Evolutionary conservation across 148 eudicot genomes (phyloP), one percentile per base, ranked within the genome.

Genomic region (Drosera capensis): DNA sequence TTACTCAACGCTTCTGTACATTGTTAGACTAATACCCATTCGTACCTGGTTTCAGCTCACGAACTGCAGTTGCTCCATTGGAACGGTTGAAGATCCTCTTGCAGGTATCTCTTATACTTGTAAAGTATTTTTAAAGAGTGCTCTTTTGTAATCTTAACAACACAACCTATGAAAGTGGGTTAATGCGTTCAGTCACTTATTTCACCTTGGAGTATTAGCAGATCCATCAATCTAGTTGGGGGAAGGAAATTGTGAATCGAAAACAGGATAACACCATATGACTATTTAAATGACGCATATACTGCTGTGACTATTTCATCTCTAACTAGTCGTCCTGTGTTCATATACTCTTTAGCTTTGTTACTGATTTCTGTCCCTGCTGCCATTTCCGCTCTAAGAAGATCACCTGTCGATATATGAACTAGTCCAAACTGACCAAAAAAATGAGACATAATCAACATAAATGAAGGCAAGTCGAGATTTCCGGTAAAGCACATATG

Each of bases 321-420:
- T 11, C 95, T 93, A 40, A 90, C 99, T 31, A 90, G 73, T 30
- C 64, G 60, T 52, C 95, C 99, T 7, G 88, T 29, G 56, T 63
- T 68, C 85, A 90, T 90, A 61, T 54, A 90, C 56, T 85, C 88
- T 66, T 90, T 76, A 45, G 95, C 99, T 72, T 81, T 73, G 59
- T 67, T 73, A 20, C 99, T 95, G 45, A 85, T 81, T 43, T 85
- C 99, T 20, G 99, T 78, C 54, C 67, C 76, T 47, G 99, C 93
- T 20, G 88, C 72, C 40, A 90, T 88, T 74, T 90, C 82, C 26
- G 80, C 75, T 55, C 99, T 59, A 44, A 90, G 67, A 43, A 90
- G 81, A 65, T 85, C 99, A 58, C 99, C 99, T 51, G 99, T 85
- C 49, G 99, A 90, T 46, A 90, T 70, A 55, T 90, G 99, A 56